Conservation (phyloP, 2,329 filamentous ascomycete species). For the Pseudogymnoascus sp. region DNA sequence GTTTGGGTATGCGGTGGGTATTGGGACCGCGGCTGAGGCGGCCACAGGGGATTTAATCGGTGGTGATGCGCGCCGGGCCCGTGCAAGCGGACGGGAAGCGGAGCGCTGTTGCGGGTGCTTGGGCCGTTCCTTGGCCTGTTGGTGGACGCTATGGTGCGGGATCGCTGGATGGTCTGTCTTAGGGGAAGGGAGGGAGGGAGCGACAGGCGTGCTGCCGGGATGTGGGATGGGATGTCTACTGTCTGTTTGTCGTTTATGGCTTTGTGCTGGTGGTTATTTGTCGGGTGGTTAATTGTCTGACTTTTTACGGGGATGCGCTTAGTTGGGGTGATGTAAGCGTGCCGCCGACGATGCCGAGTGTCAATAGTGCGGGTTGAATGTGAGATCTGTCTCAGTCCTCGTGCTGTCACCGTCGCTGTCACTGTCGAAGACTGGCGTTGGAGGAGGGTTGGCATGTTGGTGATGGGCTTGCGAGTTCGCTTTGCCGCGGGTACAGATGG, state of each 20-base stretch:
- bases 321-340: conserved; percentile 3
- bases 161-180: background rate
- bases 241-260: too few species aligned
- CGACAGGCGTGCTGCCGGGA: background rate
- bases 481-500: background rate
- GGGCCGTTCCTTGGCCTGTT: conserved; percentile 1
- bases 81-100: background rate
- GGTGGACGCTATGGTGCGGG: background rate
- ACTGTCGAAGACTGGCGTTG: background rate
- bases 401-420: background rate
- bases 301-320: background rate
- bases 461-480: background rate
- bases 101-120: background rate
- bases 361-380: background rate
- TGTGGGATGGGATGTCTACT: background rate
- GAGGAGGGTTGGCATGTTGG: background rate
- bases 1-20: too few species aligned
- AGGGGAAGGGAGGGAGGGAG: background rate
- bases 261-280: too few species aligned
- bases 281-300: background rate
- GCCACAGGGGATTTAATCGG: background rate
- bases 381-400: background rate
- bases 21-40: background rate
- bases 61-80: conserved; percentile 2
- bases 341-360: background rate